Evolutionary conservation across 768 basidiomycete species (phyloP).

Genomic region (Krasilnikovozyma curviuscula): DNA sequence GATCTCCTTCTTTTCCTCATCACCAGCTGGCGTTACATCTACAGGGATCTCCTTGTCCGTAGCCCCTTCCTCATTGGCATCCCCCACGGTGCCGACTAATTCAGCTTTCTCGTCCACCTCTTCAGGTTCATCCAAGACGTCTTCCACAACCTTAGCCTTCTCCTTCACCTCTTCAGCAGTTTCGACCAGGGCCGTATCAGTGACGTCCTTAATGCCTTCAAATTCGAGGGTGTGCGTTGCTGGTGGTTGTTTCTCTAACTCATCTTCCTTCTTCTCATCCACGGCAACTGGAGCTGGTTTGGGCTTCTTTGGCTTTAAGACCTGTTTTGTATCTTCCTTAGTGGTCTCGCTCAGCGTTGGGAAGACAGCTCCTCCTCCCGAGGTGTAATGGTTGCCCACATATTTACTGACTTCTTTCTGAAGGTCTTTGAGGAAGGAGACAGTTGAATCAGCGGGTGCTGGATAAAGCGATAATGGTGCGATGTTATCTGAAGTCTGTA

Average conservation of each 20-base stretch:
- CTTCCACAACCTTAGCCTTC: slow-evolving; percentile 13
- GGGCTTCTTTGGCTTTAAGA: too few relatives aligned
- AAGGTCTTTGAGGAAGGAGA: background rate
- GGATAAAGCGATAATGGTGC: too few relatives aligned
- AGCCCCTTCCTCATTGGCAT: background rate
- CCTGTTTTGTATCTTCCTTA: too few relatives aligned
- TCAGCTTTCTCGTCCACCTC: slow-evolving; percentile 15
- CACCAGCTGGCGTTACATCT: background rate
- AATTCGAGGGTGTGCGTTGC: too few relatives aligned
- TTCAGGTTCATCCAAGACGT: slow-evolving; percentile 16
- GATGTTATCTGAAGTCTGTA: too few relatives aligned
- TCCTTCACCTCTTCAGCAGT: slow-evolving; percentile 5
- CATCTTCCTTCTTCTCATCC: slow-evolving; percentile 2
- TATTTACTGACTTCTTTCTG: too few relatives aligned
- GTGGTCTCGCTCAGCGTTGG: background rate
- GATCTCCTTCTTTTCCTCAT: slow-evolving; percentile 4
- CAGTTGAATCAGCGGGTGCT: too few relatives aligned
- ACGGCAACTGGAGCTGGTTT: background rate
- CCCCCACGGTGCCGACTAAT: slow-evolving; percentile 1
- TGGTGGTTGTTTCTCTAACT: too few relatives aligned
- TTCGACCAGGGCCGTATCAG: slow-evolving; percentile 3
- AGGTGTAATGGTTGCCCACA: slow-evolving; percentile 3
- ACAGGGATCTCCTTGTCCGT: background rate
- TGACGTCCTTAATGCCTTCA: too few relatives aligned
- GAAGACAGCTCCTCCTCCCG: slow-evolving; percentile 5